A percentile compares a stretch with the other conserved stretches of the same genome.
phyloP scores from a whole-genome alignment of 768 basidiomycete genomes.

The Melanogaster broomeanus region DNA sequence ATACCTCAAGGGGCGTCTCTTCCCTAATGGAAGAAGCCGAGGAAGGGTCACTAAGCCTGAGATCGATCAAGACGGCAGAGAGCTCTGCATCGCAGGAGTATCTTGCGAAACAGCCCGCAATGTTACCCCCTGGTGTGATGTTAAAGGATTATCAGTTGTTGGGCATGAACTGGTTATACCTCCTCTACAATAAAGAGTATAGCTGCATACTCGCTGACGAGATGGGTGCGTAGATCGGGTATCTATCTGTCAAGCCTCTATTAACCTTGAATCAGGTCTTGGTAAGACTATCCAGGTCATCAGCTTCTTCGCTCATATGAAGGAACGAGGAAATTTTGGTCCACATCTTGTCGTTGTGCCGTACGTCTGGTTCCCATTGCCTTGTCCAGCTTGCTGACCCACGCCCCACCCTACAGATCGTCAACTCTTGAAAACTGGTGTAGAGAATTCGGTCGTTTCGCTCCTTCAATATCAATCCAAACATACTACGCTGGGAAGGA shows the following conservation, averaged over 20 bases:
- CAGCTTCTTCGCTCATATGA: conserved; percentile 89
- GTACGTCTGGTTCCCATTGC: conserved; percentile 47
- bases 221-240: conserved; percentile 71
- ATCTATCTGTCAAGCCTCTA: neutral
- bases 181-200: conserved; percentile 75
- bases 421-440: conserved; percentile 99
- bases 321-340: conserved; percentile 73
- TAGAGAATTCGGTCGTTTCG: conserved; percentile 91
- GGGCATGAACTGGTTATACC: conserved; percentile 96
- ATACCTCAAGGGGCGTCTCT: conserved; percentile 20
- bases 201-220: conserved; percentile 99
- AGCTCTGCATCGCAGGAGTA: conserved; percentile 58
- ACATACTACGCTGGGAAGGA: conserved; percentile 95
- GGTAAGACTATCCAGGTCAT: conserved; percentile 99
- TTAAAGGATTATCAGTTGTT: conserved; percentile 97
- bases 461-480: conserved; percentile 80
- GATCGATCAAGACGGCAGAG: conserved; percentile 44
- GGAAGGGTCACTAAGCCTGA: conserved; percentile 65
- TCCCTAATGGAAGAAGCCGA: conserved; percentile 40
- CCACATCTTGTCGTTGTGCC: conserved; percentile 96
- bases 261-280: conserved; percentile 57
- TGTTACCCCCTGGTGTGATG: conserved; percentile 63
- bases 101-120: conserved; percentile 71
- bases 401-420: conserved; percentile 50
- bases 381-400: conserved; percentile 6